phyloP scores from a whole-genome alignment of 805 yeast genomes.

The Candida manassasensis region DNA sequence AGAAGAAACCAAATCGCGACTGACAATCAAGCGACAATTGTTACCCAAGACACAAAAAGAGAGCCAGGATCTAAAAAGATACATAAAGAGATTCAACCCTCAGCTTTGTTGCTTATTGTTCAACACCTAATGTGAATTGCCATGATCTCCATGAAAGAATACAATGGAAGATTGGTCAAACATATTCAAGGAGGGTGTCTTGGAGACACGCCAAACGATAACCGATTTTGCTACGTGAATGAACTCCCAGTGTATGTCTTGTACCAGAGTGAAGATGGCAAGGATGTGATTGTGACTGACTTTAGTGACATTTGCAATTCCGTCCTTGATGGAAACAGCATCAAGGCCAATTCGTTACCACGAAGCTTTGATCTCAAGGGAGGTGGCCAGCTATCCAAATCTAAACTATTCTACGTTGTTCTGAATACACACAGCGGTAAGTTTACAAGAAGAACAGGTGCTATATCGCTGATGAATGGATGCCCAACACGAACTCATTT shows the following conservation, averaged over 20 bases:
- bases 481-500: neutral
- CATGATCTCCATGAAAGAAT: conserved; percentile 1
- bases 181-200: neutral
- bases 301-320: conserved; percentile 3
- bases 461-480: conserved; percentile 1
- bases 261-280: neutral
- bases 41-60: no score
- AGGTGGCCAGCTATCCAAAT: neutral
- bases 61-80: no score
- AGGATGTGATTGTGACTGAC: conserved; percentile 3
- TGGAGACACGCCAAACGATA: neutral
- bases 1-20: no score
- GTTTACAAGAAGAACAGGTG: neutral
- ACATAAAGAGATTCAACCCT: no score
- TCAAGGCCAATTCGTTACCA: conserved; percentile 2
- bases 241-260: conserved; percentile 1
- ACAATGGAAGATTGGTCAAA: conserved; percentile 3
- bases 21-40: no score
- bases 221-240: conserved; percentile 1
- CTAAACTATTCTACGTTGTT: conserved; percentile 3
- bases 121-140: no score
- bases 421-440: no score
- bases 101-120: no score
- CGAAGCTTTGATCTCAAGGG: conserved; percentile 1
- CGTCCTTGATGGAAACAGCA: conserved; percentile 3